phyloP scores from a whole-genome alignment of 2,329 filamentous ascomycete genomes.

The Myriosclerotinia curreyana region DNA sequence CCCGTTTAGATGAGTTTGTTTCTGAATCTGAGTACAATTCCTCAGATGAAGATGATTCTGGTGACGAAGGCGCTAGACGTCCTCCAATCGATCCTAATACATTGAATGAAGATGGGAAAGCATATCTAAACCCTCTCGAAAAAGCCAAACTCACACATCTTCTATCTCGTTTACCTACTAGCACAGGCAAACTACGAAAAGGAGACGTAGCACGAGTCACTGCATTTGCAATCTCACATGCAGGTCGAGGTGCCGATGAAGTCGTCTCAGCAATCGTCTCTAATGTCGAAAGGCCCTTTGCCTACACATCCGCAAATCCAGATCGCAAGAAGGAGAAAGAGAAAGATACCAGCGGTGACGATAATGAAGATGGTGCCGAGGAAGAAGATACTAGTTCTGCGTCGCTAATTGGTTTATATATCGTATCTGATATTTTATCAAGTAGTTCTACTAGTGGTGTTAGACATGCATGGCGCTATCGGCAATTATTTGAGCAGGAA shows the following conservation, averaged over 20 bases:
- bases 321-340: slow-evolving; percentile 44
- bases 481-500: slow-evolving; percentile 60
- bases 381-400: slow-evolving; percentile 66
- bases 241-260: slow-evolving; percentile 80
- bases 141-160: slow-evolving; percentile 83
- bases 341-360: slow-evolving; percentile 38
- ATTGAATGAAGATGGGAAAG: slow-evolving; percentile 38
- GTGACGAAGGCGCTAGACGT: slow-evolving; percentile 45
- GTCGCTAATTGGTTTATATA: slow-evolving; percentile 77
- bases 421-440: slow-evolving; percentile 67
- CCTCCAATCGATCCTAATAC: slow-evolving; percentile 42
- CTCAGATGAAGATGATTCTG: slow-evolving; percentile 75
- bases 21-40: slow-evolving; percentile 84
- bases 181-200: slow-evolving; percentile 69
- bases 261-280: slow-evolving; percentile 84
- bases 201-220: slow-evolving; percentile 85
- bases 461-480: slow-evolving; percentile 66
- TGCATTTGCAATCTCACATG: slow-evolving; percentile 84
- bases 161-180: slow-evolving; percentile 76
- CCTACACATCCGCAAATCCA: slow-evolving; percentile 68
- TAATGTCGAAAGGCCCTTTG: slow-evolving; percentile 76
- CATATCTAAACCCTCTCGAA: slow-evolving; percentile 75
- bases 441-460: slow-evolving; percentile 61
- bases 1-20: slow-evolving; percentile 72
- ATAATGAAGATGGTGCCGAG: slow-evolving; percentile 44